Percentiles rank a stretch among this genome's conserved stretches.
Evolutionary conservation across 306 rosid genomes (phyloP).

Genomic region (Cyamopsis tetragonoloba): DNA sequence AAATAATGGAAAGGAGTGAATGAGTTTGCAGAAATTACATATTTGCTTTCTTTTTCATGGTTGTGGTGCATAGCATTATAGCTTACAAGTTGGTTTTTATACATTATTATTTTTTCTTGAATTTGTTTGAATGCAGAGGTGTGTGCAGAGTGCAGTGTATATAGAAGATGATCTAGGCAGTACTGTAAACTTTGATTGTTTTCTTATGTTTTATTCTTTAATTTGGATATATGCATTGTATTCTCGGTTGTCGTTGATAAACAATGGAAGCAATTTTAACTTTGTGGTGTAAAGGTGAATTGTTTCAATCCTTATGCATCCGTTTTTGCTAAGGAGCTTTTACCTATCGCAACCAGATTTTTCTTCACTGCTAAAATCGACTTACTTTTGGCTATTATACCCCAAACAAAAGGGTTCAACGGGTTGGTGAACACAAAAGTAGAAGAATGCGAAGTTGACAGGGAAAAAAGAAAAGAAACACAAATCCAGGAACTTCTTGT

Average conservation of each 20-base stretch:
- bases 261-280: constrained; percentile 29
- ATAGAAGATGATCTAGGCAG: constrained; percentile 45
- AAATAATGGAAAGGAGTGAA: constrained; percentile 37
- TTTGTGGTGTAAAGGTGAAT: background rate
- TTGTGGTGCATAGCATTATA: constrained; percentile 33
- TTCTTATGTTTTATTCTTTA: constrained; percentile 33
- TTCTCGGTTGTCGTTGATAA: constrained; percentile 32
- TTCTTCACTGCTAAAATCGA: background rate
- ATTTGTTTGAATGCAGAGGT: constrained; percentile 42
- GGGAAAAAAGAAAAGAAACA: background rate
- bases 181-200: constrained; percentile 39
- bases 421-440: background rate
- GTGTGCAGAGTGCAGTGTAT: constrained; percentile 53
- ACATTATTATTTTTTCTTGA: constrained; percentile 35
- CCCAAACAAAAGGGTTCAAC: background rate
- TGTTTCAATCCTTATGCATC: background rate
- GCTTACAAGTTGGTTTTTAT: constrained; percentile 27
- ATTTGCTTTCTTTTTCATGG: constrained; percentile 18
- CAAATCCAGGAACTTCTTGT: background rate
- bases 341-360: background rate
- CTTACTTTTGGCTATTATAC: background rate
- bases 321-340: background rate
- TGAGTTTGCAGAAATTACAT: constrained; percentile 32
- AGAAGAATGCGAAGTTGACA: background rate
- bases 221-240: constrained; percentile 36